Evolutionary conservation across 768 basidiomycete species (phyloP).

Genomic region (Strobilomyces echinocephalus): DNA sequence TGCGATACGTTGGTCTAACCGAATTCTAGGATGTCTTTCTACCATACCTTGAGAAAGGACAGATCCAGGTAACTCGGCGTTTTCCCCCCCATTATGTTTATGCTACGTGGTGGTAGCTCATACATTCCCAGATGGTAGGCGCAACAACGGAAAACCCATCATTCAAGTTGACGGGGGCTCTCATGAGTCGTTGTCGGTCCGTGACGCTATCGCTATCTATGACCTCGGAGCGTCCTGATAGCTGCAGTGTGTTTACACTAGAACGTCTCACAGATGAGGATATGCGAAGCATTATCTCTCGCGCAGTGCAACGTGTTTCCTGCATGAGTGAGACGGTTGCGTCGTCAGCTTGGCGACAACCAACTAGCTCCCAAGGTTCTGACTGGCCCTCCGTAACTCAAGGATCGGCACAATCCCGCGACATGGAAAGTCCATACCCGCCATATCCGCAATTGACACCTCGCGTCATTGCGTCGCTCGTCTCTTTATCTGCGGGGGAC

Average conservation of each 20-base stretch:
- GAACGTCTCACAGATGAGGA: conserved; percentile 63
- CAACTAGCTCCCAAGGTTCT: conserved; percentile 17
- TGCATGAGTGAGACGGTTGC: conserved; percentile 5
- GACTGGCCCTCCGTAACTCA: conserved; percentile 11
- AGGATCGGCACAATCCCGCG: conserved; percentile 18
- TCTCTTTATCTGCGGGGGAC: conserved; percentile 60
- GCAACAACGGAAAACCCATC: conserved; percentile 90
- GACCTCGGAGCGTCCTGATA: conserved; percentile 10
- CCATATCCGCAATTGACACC: conserved; percentile 40
- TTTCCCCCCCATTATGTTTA: neutral
- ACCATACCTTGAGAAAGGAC: conserved; percentile 75
- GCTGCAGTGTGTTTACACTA: conserved; percentile 65
- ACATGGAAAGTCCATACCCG: conserved; percentile 14
- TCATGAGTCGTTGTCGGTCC: conserved; percentile 74
- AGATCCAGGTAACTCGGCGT: conserved; percentile 48
- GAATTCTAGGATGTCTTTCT: conserved; percentile 65
- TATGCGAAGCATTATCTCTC: conserved; percentile 51
- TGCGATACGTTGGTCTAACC: conserved; percentile 5
- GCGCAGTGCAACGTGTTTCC: conserved; percentile 42
- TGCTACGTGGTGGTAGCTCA: neutral
- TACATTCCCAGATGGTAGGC: conserved; percentile 52
- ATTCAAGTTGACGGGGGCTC: conserved; percentile 70
- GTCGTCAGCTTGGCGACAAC: conserved; percentile 3
- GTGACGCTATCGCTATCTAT: conserved; percentile 16
- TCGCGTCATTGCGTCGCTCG: conserved; percentile 44